Evolutionary conservation across 805 yeast species (phyloP).

Genomic region (Sugiyamaella chiloensis): DNA sequence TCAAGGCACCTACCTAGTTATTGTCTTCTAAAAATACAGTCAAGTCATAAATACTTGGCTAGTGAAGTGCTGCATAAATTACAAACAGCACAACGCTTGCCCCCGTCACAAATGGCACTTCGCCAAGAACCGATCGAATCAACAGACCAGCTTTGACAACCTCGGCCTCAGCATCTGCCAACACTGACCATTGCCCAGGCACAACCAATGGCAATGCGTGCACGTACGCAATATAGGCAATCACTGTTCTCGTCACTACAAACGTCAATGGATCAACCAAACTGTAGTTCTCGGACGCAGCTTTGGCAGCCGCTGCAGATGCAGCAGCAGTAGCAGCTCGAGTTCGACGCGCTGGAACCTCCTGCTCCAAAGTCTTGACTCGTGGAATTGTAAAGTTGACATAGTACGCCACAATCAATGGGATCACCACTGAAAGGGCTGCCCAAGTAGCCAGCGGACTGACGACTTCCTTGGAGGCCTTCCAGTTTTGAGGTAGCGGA

Average conservation of each 20-base stretch:
- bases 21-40: conserved; percentile 4
- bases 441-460: conserved; percentile 29
- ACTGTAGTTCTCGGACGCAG: conserved; percentile 20
- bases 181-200: conserved; percentile 26
- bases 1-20: conserved; percentile 4
- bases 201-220: conserved; percentile 20
- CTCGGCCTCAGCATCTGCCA: conserved; percentile 14
- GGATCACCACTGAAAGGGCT: conserved; percentile 25
- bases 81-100: conserved; percentile 34
- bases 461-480: conserved; percentile 23
- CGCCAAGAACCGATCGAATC: conserved; percentile 32
- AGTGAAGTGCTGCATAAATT: conserved; percentile 34
- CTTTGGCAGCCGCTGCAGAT: conserved; percentile 12
- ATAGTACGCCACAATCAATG: conserved; percentile 30
- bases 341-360: conserved; percentile 10
- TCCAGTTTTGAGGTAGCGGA: conserved; percentile 6
- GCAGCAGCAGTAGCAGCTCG: conserved; percentile 10
- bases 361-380: conserved; percentile 6
- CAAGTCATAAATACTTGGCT: neutral
- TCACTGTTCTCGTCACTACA: conserved; percentile 46
- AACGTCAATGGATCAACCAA: conserved; percentile 54
- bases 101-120: conserved; percentile 34
- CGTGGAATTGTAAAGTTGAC: conserved; percentile 33
- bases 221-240: conserved; percentile 33
- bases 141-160: conserved; percentile 14